Percentiles rank a stretch among this genome's conserved stretches.
Evolutionary conservation across 1,284 basidiomycete genomes (phyloP).

Genomic region (Ganoderma resinaceum): DNA sequence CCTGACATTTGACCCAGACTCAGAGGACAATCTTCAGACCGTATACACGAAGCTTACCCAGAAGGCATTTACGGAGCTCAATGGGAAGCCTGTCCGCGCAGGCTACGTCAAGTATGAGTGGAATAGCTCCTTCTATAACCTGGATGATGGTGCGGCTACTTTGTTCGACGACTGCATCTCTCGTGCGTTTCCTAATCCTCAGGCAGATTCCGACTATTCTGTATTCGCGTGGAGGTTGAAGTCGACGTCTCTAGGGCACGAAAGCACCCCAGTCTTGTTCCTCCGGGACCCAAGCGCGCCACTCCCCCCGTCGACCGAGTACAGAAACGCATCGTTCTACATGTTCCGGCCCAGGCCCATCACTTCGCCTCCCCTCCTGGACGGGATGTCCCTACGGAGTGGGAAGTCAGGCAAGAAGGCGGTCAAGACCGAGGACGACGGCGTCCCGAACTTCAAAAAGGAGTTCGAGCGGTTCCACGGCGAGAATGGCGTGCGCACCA

Average conservation of each 20-base stretch:
- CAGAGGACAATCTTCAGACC: constrained; percentile 65
- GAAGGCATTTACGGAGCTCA: constrained; percentile 63
- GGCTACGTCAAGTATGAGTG: constrained; percentile 86
- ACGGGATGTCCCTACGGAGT: constrained; percentile 42
- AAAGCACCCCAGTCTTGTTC: constrained; percentile 60
- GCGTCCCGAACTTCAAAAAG: constrained; percentile 70
- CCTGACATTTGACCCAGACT: constrained; percentile 50
- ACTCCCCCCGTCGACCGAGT: constrained; percentile 65
- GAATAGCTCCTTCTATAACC: constrained; percentile 75
- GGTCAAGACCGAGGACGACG: constrained; percentile 39
- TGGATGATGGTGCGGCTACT: constrained; percentile 72
- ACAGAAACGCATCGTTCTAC: constrained; percentile 76
- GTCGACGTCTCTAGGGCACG: constrained; percentile 39
- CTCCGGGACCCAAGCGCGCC: constrained; percentile 66
- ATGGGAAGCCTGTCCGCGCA: constrained; percentile 64
- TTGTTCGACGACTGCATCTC: neutral
- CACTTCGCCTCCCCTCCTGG: constrained; percentile 34
- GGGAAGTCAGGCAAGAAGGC: constrained; percentile 47
- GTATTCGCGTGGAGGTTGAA: constrained; percentile 79
- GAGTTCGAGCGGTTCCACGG: constrained; percentile 88
- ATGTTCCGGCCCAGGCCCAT: constrained; percentile 54
- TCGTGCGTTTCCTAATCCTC: constrained; percentile 2
- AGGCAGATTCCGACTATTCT: constrained; percentile 76
- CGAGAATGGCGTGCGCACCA: constrained; percentile 93
- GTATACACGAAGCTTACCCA: constrained; percentile 74